Base-by-base conservation (phyloP, 2,329 filamentous ascomycete species). In the Epichloe bromicola region DNA sequence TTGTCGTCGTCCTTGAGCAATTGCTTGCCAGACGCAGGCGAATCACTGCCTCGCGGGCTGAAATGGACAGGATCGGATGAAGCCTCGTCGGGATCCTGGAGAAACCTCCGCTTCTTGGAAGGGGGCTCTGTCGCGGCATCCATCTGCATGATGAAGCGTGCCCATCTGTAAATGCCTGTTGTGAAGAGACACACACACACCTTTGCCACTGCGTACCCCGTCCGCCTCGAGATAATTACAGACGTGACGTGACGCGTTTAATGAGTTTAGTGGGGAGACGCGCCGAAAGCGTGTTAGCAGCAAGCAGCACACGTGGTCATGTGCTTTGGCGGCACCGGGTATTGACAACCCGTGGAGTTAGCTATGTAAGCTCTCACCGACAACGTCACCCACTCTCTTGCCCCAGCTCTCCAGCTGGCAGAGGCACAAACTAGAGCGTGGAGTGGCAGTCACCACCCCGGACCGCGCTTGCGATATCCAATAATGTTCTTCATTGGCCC, bases 81-180 rank as follows among this genome's bases (percentile, higher is more conserved):
- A n/a, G 57, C 48, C 36, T 67, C 65, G 43, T 62, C 60, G 40
- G 60, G 54, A 49, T 68, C 64, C 46, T 59, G 61, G 48, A 71
- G 69, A 56, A 69, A 66, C 51, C 68, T 65, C 53, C 65, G 60
- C 59, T 63, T 70, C 61, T 78, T 78, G 10, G 60, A 57, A 1
- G 75, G 72, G 56, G 71, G 72, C 45, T 69, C 73, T 47, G 64
- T 61, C 20, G 67, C 66, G 44, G 65, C 61, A 53, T 59, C 57
- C 50, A 64, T 59, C 46, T 67, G 69, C 73, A 74, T 75, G 38
- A 42, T 54, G 50, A 53, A 50, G 42, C 23, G 43, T 19, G 46
- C 41, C 36, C 40, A 53, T 42, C 36, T 49, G 30, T 34, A 37
- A 11, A 33, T 41, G 26, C 34, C 17, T 37, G 10, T 15, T 49